These are phyloP conservation scores for Parastagonospora avenae DNA, from an alignment of 2,329 filamentous ascomycete genomes.

Conservation along the genomic window DNA sequence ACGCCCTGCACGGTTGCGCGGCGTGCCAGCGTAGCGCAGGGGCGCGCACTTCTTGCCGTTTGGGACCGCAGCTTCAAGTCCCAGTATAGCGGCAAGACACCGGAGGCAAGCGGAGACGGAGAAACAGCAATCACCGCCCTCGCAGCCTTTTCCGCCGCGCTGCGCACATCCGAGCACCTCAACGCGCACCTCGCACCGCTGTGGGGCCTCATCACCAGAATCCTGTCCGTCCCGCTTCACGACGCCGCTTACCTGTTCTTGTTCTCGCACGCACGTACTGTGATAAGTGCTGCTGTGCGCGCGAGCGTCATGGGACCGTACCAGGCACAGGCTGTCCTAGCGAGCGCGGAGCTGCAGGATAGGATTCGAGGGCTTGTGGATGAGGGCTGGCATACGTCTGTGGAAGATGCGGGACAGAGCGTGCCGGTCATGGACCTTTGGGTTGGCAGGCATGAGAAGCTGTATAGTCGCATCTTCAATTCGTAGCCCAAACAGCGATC, in stretches of 20 bases:
- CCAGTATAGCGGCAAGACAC: constrained; percentile 17
- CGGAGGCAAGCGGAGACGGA: not conserved
- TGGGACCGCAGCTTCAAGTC: constrained; percentile 73
- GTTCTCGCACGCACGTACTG: constrained; percentile 75
- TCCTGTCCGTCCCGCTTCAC: constrained; percentile 64
- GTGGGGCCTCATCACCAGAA: constrained; percentile 67
- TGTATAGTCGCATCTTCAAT: constrained; percentile 88
- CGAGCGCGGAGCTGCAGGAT: constrained; percentile 62
- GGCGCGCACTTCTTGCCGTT: constrained; percentile 72
- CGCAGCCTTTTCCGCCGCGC: constrained; percentile 31
- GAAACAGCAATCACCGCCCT: constrained; percentile 30
- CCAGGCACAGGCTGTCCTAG: constrained; percentile 75
- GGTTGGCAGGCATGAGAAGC: constrained; percentile 79
- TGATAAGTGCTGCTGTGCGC: constrained; percentile 76
- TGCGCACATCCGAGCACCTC: constrained; percentile 34
- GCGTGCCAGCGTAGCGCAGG: constrained; percentile 76
- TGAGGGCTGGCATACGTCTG: constrained; percentile 62
- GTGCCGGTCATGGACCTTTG: constrained; percentile 82
- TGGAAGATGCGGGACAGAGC: constrained; percentile 73
- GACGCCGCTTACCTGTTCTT: constrained; percentile 77
- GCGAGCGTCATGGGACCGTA: constrained; percentile 81
- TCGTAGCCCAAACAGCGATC: constrained; percentile 56
- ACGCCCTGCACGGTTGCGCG: constrained; percentile 80
- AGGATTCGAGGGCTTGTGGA: constrained; percentile 64
- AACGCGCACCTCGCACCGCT: constrained; percentile 72